These are phyloP conservation scores for Phoenix dactylifera DNA, from an alignment of 176 grass and related monocot genomes.

Conservation along the genomic window DNA sequence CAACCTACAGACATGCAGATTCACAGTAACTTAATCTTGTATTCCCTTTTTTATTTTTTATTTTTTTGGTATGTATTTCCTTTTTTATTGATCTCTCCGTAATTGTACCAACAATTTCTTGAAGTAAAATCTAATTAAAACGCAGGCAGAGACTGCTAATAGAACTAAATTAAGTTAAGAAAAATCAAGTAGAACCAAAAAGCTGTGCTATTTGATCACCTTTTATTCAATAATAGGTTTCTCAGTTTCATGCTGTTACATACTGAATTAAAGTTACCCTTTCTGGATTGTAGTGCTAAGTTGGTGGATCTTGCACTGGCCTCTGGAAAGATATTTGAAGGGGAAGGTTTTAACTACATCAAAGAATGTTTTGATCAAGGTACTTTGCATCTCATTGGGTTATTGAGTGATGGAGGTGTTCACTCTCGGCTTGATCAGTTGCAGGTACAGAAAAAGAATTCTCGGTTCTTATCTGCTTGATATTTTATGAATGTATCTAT, in stretches of 20 bases:
- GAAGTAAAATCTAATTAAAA: too few species aligned
- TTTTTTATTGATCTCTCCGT: too few species aligned
- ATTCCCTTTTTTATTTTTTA: too few species aligned
- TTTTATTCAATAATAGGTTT: background rate
- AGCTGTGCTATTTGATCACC: background rate
- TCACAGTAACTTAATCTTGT: too few species aligned
- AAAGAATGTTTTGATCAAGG: slow-evolving; percentile 69
- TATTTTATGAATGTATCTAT: too few species aligned
- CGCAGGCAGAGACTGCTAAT: too few species aligned
- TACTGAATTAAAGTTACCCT: slow-evolving; percentile 1
- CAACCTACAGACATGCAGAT: too few species aligned
- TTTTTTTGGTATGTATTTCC: too few species aligned
- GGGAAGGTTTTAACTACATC: slow-evolving; percentile 89
- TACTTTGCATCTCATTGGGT: slow-evolving; percentile 90
- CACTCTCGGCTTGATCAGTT: slow-evolving; percentile 95
- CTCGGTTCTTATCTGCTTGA: too few species aligned
- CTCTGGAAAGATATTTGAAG: slow-evolving; percentile 80
- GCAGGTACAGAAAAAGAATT: slow-evolving; percentile 33
- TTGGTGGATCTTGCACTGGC: slow-evolving; percentile 83
- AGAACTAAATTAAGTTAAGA: too few species aligned
- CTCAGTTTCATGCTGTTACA: background rate
- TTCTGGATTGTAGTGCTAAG: slow-evolving; percentile 55
- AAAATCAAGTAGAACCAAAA: too few species aligned
- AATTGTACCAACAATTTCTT: too few species aligned
- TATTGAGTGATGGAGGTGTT: slow-evolving; percentile 96